Conservation (phyloP, 2,329 filamentous ascomycete genomes). For the Nakataea oryzae region DNA sequence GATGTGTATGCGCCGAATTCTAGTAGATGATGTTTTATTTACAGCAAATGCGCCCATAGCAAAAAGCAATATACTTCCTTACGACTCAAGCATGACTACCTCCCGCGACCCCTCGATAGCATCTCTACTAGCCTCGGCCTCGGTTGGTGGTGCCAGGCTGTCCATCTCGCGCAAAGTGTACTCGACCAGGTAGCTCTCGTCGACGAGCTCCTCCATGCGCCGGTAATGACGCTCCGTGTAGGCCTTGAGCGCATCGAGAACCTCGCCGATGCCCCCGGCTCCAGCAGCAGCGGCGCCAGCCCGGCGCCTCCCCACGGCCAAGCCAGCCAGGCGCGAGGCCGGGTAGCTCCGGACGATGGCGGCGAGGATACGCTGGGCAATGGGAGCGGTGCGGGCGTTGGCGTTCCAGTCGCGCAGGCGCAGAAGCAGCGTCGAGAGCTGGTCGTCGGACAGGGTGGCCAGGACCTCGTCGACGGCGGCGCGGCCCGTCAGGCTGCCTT, state of each 20-base stretch:
- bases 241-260: conserved; percentile 74
- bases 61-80: background rate
- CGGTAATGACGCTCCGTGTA: conserved; percentile 93
- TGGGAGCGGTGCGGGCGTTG: conserved; percentile 73
- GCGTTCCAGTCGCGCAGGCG: conserved; percentile 95
- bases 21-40: background rate
- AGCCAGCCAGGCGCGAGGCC: conserved; percentile 61
- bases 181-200: conserved; percentile 90
- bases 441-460: conserved; percentile 67
- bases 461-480: conserved; percentile 75
- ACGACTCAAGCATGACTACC: conserved; percentile 13
- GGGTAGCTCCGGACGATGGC: conserved; percentile 74
- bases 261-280: conserved; percentile 58
- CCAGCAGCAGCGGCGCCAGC: background rate
- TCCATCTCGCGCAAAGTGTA: conserved; percentile 95
- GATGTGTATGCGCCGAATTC: background rate
- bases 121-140: background rate
- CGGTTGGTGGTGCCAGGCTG: conserved; percentile 39
- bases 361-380: conserved; percentile 78
- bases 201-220: conserved; percentile 77
- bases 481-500: conserved; percentile 52
- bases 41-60: background rate
- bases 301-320: conserved; percentile 49
- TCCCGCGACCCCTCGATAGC: conserved; percentile 6
- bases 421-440: conserved; percentile 73